Percentiles rank a stretch among this genome's conserved stretches.
phyloP scores from a whole-genome alignment of 177 flowering plant species.

The Tripterygium wilfordii region DNA sequence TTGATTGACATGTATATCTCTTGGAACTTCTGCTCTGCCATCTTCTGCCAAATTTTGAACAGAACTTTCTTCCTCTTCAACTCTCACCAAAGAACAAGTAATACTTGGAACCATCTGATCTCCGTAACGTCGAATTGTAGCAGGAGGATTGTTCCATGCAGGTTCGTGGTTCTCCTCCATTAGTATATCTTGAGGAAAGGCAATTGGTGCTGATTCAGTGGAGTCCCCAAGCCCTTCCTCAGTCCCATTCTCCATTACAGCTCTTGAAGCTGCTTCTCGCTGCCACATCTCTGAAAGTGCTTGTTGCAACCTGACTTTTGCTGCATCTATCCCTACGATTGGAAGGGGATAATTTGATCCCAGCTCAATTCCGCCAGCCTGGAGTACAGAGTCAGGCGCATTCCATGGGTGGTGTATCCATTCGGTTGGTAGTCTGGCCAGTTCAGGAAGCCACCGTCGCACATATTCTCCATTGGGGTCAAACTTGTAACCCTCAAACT shows the following conservation, averaged over 20 bases:
- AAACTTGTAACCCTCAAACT: constrained; percentile 88
- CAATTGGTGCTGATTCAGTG: constrained; percentile 50
- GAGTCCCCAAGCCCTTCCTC: constrained; percentile 99
- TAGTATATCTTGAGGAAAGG: constrained; percentile 67
- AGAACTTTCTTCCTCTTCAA: constrained; percentile 60
- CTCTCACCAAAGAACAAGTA: constrained; percentile 54
- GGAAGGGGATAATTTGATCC: constrained; percentile 94
- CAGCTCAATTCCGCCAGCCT: constrained; percentile 92
- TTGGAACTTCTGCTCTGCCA: constrained; percentile 69
- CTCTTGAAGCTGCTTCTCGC: constrained; percentile 78
- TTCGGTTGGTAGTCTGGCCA: constrained; percentile 83
- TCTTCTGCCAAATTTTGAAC: constrained; percentile 29
- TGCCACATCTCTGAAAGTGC: constrained; percentile 91
- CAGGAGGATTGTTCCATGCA: constrained; percentile 29
- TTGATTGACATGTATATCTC: constrained; percentile 20
- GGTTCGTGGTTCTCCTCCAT: constrained; percentile 75
- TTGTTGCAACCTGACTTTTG: constrained; percentile 68
- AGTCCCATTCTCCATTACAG: constrained; percentile 79
- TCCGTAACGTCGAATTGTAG: constrained; percentile 35
- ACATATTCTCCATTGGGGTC: constrained; percentile 96
- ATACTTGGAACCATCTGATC: constrained; percentile 99
- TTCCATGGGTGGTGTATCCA: constrained; percentile 99
- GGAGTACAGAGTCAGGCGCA: constrained; percentile 83
- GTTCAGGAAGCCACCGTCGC: constrained; percentile 96
- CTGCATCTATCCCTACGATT: constrained; percentile 72